A percentile compares a stretch with the other conserved stretches of the same genome.
These are phyloP conservation scores for Boeremia lycopersici DNA, from an alignment of 2,329 filamentous ascomycete species.

Conservation along the genomic window DNA sequence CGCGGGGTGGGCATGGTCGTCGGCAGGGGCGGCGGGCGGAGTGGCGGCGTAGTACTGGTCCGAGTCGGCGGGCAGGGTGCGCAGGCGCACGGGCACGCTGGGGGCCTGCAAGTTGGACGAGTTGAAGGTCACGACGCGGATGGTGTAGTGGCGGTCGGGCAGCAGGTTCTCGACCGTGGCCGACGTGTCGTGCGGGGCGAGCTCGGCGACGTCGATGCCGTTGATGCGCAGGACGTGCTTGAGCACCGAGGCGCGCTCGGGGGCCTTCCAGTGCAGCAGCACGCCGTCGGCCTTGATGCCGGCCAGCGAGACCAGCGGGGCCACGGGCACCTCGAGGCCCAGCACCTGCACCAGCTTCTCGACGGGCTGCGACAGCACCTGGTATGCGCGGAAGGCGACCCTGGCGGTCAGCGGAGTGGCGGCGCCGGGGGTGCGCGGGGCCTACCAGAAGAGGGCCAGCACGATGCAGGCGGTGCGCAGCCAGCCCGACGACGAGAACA, in stretches of 20 bases:
- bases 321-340: slow-evolving; percentile 89
- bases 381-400: slow-evolving; percentile 84
- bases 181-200: slow-evolving; percentile 79
- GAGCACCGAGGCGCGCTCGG: slow-evolving; percentile 69
- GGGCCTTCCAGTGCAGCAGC: slow-evolving; percentile 86
- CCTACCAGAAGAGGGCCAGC: slow-evolving; percentile 45
- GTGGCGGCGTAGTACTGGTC: slow-evolving; percentile 53
- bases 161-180: slow-evolving; percentile 88
- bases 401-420: slow-evolving; percentile 59
- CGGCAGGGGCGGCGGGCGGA: slow-evolving; percentile 50
- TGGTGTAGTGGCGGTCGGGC: slow-evolving; percentile 88
- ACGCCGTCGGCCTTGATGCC: slow-evolving; percentile 87
- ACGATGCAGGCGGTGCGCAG: slow-evolving; percentile 44
- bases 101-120: slow-evolving; percentile 91
- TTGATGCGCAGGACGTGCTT: slow-evolving; percentile 95
- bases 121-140: slow-evolving; percentile 90
- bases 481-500: slow-evolving; percentile 45
- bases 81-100: slow-evolving; percentile 81
- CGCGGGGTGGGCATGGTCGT: slow-evolving; percentile 56
- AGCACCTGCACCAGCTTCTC: slow-evolving; percentile 89
- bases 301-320: slow-evolving; percentile 87
- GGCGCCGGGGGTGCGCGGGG: no score
- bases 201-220: slow-evolving; percentile 88
- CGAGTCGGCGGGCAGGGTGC: slow-evolving; percentile 62
- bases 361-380: slow-evolving; percentile 88